Base-by-base conservation (phyloP, 2,329 filamentous ascomycete genomes). In the Thyridium curvatum region DNA sequence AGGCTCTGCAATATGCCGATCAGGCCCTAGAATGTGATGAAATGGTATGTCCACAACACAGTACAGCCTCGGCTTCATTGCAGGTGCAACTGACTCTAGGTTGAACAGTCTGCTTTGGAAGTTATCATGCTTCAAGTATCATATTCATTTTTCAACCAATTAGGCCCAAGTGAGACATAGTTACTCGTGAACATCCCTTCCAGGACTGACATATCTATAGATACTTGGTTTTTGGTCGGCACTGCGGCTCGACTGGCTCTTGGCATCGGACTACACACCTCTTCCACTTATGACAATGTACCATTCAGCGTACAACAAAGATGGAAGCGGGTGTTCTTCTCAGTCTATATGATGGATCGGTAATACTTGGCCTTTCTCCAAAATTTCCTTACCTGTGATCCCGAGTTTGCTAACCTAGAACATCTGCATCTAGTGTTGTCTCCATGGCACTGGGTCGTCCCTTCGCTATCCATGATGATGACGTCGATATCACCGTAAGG, bases 301-400 rank as follows among this genome's bases (percentile, higher is more conserved):
- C 46, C 62, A 4, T 35, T 51, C 1, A 56, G 63, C 37, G 51
- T 55, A 4, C 49, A 49, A 4, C 51, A 68, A 37, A 52, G 58
- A 30, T 56, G 62, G 7, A 69, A 68, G 35, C 56, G 66, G 3
- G 44, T 69, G 2, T 69, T 70, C 47, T 69, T 65, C 32, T 68
- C 62, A 2, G 52, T 71, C 4, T 71, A 70, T 35, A 69, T 70
- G 66, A 69, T 70, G 66, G 66, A 71, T 49, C 61, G 59, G 57
- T 58, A 44, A 38, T 45, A 36, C 37, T 26, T 30, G 33, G n/a
- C 9, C 13, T 31, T 18, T 15, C 12, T 2, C 32, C 14, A 13
- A 36, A 5, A 14, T 9, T 10, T 36, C 31, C 12, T 15, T 32
- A n/a, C 4, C 12, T 17, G 12, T 12, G 21, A 37, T 26, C 21